Evolutionary conservation across 2,329 filamentous ascomycete genomes (phyloP).

Genomic region (Fusarium ramigenum): DNA sequence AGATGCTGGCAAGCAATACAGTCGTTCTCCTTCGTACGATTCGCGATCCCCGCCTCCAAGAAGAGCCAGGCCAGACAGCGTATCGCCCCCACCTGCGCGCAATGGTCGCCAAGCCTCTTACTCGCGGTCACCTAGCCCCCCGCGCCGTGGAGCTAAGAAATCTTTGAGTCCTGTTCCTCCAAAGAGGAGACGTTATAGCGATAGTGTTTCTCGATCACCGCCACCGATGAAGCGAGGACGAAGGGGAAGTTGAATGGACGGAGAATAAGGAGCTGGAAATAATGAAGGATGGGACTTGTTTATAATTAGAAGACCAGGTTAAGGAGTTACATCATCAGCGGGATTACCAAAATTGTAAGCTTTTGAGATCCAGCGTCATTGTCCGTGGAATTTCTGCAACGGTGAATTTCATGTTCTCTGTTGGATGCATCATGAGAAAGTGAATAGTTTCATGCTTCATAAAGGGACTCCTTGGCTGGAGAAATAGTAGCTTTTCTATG

Average conservation of each 20-base stretch:
- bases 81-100: conserved; percentile 31
- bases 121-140: conserved; percentile 39
- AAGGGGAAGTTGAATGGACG: conserved; percentile 36
- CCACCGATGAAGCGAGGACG: conserved; percentile 47
- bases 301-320: conserved; percentile 27
- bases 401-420: background rate
- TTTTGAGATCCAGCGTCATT: conserved; percentile 18
- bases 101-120: conserved; percentile 39
- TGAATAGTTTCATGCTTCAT: background rate
- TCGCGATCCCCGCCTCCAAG: conserved; percentile 44
- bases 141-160: conserved; percentile 24
- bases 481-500: background rate
- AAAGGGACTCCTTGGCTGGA: background rate
- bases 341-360: conserved; percentile 37
- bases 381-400: background rate
- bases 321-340: conserved; percentile 37
- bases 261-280: background rate
- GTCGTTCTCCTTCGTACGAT: conserved; percentile 47
- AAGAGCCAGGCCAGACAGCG: conserved; percentile 30
- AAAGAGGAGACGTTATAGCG: conserved; percentile 47
- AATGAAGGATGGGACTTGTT: conserved; percentile 15
- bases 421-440: background rate
- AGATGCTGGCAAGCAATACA: conserved; percentile 36
- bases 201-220: conserved; percentile 46
- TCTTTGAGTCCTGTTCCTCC: conserved; percentile 42